phyloP scores from a whole-genome alignment of 768 basidiomycete species.

The Botryobasidium botryosum region DNA sequence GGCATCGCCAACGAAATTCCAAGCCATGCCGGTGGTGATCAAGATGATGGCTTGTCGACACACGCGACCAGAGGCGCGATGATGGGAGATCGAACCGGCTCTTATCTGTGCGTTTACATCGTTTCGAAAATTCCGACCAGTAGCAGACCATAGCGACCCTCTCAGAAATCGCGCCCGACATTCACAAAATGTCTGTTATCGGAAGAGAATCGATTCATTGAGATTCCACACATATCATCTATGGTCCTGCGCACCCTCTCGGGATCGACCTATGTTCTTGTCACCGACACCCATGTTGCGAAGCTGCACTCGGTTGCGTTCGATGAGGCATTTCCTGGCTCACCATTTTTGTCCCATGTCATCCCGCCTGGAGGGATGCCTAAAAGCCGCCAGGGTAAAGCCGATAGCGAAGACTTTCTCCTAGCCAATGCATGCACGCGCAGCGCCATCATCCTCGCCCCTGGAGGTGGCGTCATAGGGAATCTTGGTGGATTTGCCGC shows the following conservation, averaged over 20 bases:
- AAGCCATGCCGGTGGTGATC: no score
- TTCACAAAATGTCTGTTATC: conserved; percentile 68
- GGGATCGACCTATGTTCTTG: conserved; percentile 74
- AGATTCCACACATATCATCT: conserved; percentile 72
- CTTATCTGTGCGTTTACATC: no score
- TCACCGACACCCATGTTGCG: conserved; percentile 87
- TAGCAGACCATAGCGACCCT: no score
- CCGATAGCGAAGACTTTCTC: conserved; percentile 84
- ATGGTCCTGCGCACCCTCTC: conserved; percentile 55
- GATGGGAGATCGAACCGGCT: no score
- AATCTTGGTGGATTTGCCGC: conserved; percentile 94
- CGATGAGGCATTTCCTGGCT: conserved; percentile 42
- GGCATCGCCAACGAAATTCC: no score
- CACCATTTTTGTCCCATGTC: conserved; percentile 60
- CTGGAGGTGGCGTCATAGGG: conserved; percentile 95
- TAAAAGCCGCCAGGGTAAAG: conserved; percentile 84
- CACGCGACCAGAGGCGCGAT: no score
- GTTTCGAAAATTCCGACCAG: no score
- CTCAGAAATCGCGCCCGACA: conserved; percentile 23
- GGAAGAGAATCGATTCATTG: conserved; percentile 80
- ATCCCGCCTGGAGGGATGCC: conserved; percentile 85
- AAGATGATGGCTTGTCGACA: no score
- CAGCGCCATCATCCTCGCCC: conserved; percentile 80
- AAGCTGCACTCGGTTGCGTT: conserved; percentile 57
- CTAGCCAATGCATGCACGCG: conserved; percentile 76